Base-by-base conservation (phyloP, 192 early-diverging fungal genomes). In the Blastocladiella britannica region DNA sequence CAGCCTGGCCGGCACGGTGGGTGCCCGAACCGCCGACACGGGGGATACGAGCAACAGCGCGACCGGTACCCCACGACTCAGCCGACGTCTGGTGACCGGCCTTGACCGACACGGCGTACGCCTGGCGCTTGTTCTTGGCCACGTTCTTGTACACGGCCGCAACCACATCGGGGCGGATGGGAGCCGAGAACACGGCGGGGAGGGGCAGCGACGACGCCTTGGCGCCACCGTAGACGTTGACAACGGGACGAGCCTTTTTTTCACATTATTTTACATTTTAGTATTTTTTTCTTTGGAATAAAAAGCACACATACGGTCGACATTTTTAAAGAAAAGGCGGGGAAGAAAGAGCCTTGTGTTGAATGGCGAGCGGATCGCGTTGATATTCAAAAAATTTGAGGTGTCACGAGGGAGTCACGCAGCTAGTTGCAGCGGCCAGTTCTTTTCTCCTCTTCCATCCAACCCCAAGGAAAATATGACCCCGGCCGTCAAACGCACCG, bases 11-110 rank as follows among this genome's bases (percentile, higher is more conserved):
- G 60, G 92, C 82, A 63, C 91, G 87, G 82, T 89, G 87, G 55
- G 91, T 97, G 75, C 94, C 94, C 53, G 83, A 76, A 65, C 91
- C 94, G 61, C 79, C 77, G 62, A 97, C 94, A 79, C 94, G 91
- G 63, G 94, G 92, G 66, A 95, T 97, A 91, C 94, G 91, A 62
- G 89, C 90, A 66, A 95, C 94, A 70, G 91, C 93, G 72, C 91
- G 89, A 84, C 90, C 91, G 52, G 85, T 89, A 75, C 92, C 90
- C 92, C 90, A 96, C 59, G 89, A 94, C 74, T 85, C 85, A 60
- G 91, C 94, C 57, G 92, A 95, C 66, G 91, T 95, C 80, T 93
- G 89, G 76, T 97, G 87, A 74, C 91, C 92, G 70, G 94, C 94
- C 80, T 91, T 85, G 70, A 82, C 79, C 73, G 82, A 87, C 63